Evolutionary conservation across 768 basidiomycete genomes (phyloP).

Genomic region (Lepiota brunneoincarnata): DNA sequence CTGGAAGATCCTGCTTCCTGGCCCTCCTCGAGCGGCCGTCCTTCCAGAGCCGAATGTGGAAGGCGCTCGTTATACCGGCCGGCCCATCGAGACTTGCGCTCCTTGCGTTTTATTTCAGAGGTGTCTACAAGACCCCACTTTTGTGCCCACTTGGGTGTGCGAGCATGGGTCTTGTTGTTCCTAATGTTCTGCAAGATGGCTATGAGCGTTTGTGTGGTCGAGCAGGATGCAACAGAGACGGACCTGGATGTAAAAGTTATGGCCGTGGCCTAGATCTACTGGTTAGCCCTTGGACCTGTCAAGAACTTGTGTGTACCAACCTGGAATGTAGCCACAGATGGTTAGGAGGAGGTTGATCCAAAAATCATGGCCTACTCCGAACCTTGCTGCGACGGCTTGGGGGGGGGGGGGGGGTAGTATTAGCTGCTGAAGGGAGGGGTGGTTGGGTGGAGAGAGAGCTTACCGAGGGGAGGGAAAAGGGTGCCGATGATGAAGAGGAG

Average conservation of each 20-base stretch:
- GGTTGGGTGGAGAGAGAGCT: conserved; percentile 17
- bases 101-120: conserved; percentile 71
- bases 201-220: conserved; percentile 7
- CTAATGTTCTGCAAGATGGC: conserved; percentile 71
- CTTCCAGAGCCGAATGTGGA: conserved; percentile 64
- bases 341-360: conserved; percentile 87
- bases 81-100: conserved; percentile 85
- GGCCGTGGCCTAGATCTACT: conserved; percentile 64
- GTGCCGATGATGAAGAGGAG: conserved; percentile 87
- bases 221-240: conserved; percentile 5
- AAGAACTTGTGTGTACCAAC: conserved; percentile 33
- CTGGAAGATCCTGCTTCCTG: conserved; percentile 53
- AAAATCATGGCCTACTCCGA: conserved; percentile 89
- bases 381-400: conserved; percentile 88
- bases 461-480: conserved; percentile 88
- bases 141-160: conserved; percentile 96
- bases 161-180: conserved; percentile 88
- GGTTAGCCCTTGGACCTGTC: conserved; percentile 7
- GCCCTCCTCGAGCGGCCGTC: conserved; percentile 75
- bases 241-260: conserved; percentile 93
- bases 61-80: conserved; percentile 81
- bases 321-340: conserved; percentile 90
- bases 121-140: conserved; percentile 88
- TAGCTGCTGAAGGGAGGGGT: not conserved
- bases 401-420: conserved; percentile 8